Evolutionary conservation across 352 stramenopile species (phyloP).

Genomic region (Elongisporangium senticosum): DNA sequence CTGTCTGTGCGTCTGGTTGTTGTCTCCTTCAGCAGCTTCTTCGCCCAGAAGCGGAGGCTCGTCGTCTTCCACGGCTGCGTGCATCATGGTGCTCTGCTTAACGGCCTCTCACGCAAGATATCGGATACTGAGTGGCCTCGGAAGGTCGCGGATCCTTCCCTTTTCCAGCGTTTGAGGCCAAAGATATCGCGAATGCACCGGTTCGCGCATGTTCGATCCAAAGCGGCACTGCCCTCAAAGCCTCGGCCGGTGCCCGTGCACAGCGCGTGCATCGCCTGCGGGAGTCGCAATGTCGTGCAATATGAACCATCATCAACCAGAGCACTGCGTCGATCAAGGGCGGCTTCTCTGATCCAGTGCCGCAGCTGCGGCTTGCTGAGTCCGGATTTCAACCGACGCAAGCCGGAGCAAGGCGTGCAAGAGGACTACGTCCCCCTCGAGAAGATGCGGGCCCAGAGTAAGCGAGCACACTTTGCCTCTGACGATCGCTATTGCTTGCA

Average conservation of each 20-base stretch:
- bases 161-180: slow-evolving; percentile 3
- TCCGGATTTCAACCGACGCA: slow-evolving; percentile 34
- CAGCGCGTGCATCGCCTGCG: slow-evolving; percentile 53
- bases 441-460: slow-evolving; percentile 19
- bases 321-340: background rate
- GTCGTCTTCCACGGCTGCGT: slow-evolving; percentile 25
- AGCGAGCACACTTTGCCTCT: too few species aligned
- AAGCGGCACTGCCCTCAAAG: background rate
- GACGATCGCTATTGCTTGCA: too few species aligned
- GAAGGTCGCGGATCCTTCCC: slow-evolving; percentile 12
- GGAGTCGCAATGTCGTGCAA: slow-evolving; percentile 27
- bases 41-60: slow-evolving; percentile 43
- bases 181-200: background rate
- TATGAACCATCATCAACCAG: background rate
- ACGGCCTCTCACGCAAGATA: slow-evolving; percentile 2
- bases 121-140: slow-evolving; percentile 3
- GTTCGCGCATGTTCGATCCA: background rate
- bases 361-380: slow-evolving; percentile 43
- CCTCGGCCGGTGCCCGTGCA: slow-evolving; percentile 5
- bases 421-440: slow-evolving; percentile 25
- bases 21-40: background rate
- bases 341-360: slow-evolving; percentile 27
- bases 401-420: slow-evolving; percentile 13
- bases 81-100: slow-evolving; percentile 3
- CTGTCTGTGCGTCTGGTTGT: background rate